Evolutionary conservation across 306 rosid genomes (phyloP), one percentile per base, ranked within the genome.

Genomic region (Sechiopsis laciniata): DNA sequence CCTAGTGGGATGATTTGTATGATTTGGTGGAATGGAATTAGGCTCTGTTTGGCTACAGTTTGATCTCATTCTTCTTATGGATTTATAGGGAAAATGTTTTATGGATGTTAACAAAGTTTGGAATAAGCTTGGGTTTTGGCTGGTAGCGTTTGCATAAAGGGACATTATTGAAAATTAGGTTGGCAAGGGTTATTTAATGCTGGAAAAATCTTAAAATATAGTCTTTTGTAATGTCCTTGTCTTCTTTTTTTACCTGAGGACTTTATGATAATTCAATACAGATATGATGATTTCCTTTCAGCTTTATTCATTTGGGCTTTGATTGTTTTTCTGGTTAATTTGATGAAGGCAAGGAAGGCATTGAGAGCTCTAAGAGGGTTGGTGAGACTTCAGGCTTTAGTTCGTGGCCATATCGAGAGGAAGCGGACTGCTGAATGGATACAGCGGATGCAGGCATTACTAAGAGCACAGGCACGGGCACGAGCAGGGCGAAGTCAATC

Each of bases 311-410:
- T 35, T 16, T 45, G 10, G 5, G 12, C 45, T 46, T 65, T 74
- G 8, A 20, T 50, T 46, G 17, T 19, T 19, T n/a, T 42, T 12
- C 29, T 17, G 26, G 2, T 6, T 63, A 16, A 19, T 61, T 15
- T 72, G 2, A 56, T 81, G 3, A 54, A 92, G 97, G 97, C 96
- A n/a, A 83, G 97, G 83, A 88, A 83, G 71, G 96, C 97, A 2
- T 85, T 92, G 77, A 75, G 92, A 59, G 97, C 97, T 0, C 63
- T 92, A 24, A 86, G 86, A 78, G 97, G 96, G 81, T 70, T 92
- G 76, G 97, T 92, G 81, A 89, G 83, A 78, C 87, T 92, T 9
- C 97, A 92, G 69, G 97, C 95, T 10, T 75, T 92, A 75, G 96
- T 89, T 42, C 88, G 97, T 73, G 96, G 96, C 29, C 88, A 89